Evolutionary conservation across 1,284 basidiomycete species (phyloP), one percentile per base, ranked within the genome.

Genomic region (Moesziomyces antarcticus): DNA sequence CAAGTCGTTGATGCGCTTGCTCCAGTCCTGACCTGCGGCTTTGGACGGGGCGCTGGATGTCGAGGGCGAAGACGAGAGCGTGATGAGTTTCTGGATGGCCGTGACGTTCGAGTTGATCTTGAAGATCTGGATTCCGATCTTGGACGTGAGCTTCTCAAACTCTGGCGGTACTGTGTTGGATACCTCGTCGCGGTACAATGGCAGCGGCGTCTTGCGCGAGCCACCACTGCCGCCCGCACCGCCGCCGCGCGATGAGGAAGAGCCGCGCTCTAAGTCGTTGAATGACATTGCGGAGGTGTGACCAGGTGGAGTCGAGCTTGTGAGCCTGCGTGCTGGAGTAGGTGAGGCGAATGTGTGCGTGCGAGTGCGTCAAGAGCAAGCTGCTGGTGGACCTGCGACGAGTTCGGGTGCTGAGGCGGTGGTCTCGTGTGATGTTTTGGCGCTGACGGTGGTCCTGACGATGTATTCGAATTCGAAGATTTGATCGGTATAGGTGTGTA

Each of bases 21-120:
- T 87, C 64, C 97, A 85, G 45, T 87, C 84, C 25, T 73, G 71
- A 18, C 42, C 44, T 3, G 56, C 63, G 21, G 56, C 63, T 48
- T 61, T 64, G 21, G 54, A 40, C 20, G 56, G 45, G 14, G 69
- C 18, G 3, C 55, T 66, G 13, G 54, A 47, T 1, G 50, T 11
- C n/a, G 50, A 52, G 25, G 21, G 11, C 10, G 53, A 40, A 22
- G 61, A 72, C n/a, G 76, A 65, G 27, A 96, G 92, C 80, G 97
- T 93, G 13, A 99, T 92, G 22, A 96, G 88, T 83, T 93, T 93
- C 81, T 94, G 86, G 54, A 99, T 96, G 14, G 93, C 95, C 79
- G 95, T 92, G 7, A 98, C 94, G 85, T 99, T 99, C 66, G 92
- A 90, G 82, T 97, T 96, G 87, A 99, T 94, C 88, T 98, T 97